Base-by-base conservation (phyloP, 1,284 basidiomycete species). In the Cyathus olla region DNA sequence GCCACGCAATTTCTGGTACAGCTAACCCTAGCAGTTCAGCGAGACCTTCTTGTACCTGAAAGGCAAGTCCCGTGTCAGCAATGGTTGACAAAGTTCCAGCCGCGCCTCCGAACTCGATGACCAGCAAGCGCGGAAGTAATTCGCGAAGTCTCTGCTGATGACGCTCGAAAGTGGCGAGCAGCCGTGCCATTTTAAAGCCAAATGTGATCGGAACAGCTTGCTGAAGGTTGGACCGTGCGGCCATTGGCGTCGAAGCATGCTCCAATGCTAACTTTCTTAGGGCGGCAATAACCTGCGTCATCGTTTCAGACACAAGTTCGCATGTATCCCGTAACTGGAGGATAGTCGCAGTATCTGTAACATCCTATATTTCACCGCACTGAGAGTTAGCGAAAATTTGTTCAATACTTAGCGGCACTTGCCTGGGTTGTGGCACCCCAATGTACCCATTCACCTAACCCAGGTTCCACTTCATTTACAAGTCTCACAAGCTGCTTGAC, bases 361-460 rank as follows among this genome's bases (percentile, higher is more conserved):
- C 79, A 61, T 84, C 82, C 83, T 83, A 56, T 6, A n/a, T 21
- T 21, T 21, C 19, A 21, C 19, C n/a, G 17, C 47, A 21, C 47
- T 26, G 17, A 49, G 19, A 21, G n/a, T 49, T 49, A 49, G 47
- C 19, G n/a, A 15, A 21, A 15, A 26, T 17, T n/a, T 49, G 46
- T 21, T 26, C 44, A 29, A 40, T 47, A 21, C 26, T 42, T 21
- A 17, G 22, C 22, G 40, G 40, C 24, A 59, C 66, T 53, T 56
- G 82, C 82, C 75, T 84, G 83, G 11, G 83, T 83, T 6, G 82
- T 83, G 13, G 80, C 79, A 44, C 82, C 83, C 67, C 80, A 84
- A 63, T 84, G 82, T 24, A 72, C 71, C 79, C 82, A 83, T 64
- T 83, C 83, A 48, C 82, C 82, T 3, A 80, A 61, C 26, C 80